Base-by-base conservation (phyloP, 345 rosid species). In the Heritiera littoralis region DNA sequence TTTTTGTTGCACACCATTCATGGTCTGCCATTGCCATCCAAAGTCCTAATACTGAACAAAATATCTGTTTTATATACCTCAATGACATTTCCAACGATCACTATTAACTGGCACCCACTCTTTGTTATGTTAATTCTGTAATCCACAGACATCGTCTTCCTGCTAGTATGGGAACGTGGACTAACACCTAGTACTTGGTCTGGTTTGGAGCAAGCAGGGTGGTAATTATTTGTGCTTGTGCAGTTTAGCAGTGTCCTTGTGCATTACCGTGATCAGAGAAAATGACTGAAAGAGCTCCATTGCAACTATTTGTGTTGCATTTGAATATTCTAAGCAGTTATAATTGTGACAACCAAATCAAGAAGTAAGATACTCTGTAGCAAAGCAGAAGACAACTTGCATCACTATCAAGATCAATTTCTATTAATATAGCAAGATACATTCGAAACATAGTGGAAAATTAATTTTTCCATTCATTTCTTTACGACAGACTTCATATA, bases 81-180 rank as follows among this genome's bases (percentile, higher is more conserved):
- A 11, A 84, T 13, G 9, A 74, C 79, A 66, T 81, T 83, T 15
- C 85, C 81, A 7, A 84, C 72, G 1, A 81, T 84, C 6, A 81
- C 82, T 1, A 80, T 76, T 74, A 17, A 83, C 72, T 0, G 77
- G 80, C 40, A 80, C 79, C 79, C 88, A 81, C 28, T 23, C 28
- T 23, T 66, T 69, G 6, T 84, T 11, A 9, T 80, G 85, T 45
- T 9, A n/a, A 65, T 83, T 81, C 43, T 81, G 85, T 43, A 80
- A 63, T 30, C 83, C 86, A 12, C 20, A 32, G 1, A 48, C 18
- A 41, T 77, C 46, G 28, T 78, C 56, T 2, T 66, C 79, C 73
- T 81, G 85, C 60, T 11, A 83, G 79, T 52, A 86, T 23, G 66
- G 80, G 82, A 86, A 79, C 73, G 82, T 18, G 80, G 81, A 61